Evolutionary conservation across 176 grass and related monocot species (phyloP).

Genomic region (Olyra latifolia): DNA sequence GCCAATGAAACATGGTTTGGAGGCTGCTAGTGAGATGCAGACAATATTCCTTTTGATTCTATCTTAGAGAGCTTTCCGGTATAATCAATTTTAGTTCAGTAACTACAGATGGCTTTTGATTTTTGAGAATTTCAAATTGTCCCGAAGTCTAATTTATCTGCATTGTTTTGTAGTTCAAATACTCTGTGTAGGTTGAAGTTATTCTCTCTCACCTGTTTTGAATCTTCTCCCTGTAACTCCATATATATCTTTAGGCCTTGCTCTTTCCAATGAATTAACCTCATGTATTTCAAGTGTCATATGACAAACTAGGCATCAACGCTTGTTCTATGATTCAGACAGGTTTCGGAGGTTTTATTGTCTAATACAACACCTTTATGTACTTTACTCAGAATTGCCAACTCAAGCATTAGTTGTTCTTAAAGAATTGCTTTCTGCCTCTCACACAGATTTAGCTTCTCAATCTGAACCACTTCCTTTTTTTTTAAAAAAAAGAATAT

Average conservation of each 20-base stretch:
- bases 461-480: neutral
- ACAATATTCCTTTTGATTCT: neutral
- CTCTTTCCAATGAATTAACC: conserved; percentile 13
- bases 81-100: neutral
- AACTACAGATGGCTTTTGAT: neutral
- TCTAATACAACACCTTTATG: neutral
- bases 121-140: conserved; percentile 21
- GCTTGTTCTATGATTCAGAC: neutral
- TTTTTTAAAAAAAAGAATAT: neutral
- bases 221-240: neutral
- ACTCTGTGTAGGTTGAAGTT: neutral
- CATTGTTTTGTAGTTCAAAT: neutral
- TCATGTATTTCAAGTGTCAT: conserved; percentile 9
- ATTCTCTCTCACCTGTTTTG: neutral
- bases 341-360: neutral
- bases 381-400: neutral
- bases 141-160: neutral
- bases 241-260: neutral
- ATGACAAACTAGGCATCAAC: conserved; percentile 13
- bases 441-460: neutral
- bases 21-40: neutral
- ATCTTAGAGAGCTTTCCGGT: neutral
- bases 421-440: neutral
- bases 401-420: neutral
- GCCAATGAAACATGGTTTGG: neutral